A percentile compares a stretch with the other conserved stretches of the same genome.
These are phyloP conservation scores for Leishmania amazonensis DNA, from an alignment of 208 protist species.

Conservation along the genomic window DNA sequence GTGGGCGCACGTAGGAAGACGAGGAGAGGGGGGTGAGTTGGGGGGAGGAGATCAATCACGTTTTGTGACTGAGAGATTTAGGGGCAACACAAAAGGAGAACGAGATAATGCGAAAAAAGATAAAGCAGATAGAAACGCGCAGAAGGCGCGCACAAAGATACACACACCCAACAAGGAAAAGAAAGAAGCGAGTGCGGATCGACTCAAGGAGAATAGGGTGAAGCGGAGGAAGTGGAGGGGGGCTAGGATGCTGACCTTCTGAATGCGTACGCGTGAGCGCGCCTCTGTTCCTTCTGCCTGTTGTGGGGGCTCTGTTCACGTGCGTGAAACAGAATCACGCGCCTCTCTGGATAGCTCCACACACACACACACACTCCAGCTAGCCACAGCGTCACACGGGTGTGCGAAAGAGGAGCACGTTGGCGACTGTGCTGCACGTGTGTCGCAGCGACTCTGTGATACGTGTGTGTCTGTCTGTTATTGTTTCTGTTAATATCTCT, in stretches of 20 bases:
- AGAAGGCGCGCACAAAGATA: not conserved
- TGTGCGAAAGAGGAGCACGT: not conserved
- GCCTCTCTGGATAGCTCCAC: not conserved
- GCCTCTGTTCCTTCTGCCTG: not conserved
- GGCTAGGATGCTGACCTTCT: not conserved
- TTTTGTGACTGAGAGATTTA: conserved; percentile 1
- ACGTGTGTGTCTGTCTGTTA: not conserved
- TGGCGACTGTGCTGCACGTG: not conserved
- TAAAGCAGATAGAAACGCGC: not conserved
- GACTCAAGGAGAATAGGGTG: not conserved
- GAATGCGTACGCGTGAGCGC: not conserved
- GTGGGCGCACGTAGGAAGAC: not conserved
- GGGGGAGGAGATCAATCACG: not conserved
- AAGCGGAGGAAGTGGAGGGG: not conserved
- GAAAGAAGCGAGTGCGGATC: not conserved
- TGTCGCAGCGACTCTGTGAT: not conserved
- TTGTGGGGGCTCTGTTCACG: not conserved
- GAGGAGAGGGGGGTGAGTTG: not conserved
- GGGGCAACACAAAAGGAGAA: not conserved
- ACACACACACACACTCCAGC: not conserved
- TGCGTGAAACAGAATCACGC: not conserved
- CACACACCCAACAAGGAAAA: not conserved
- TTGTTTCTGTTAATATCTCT: not conserved
- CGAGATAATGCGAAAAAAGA: conserved; percentile 1
- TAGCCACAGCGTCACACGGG: not conserved